A percentile compares a stretch with the other conserved stretches of the same genome.
Evolutionary conservation across 345 rosid species (phyloP).

Genomic region (Cardiospermum halicacabum): DNA sequence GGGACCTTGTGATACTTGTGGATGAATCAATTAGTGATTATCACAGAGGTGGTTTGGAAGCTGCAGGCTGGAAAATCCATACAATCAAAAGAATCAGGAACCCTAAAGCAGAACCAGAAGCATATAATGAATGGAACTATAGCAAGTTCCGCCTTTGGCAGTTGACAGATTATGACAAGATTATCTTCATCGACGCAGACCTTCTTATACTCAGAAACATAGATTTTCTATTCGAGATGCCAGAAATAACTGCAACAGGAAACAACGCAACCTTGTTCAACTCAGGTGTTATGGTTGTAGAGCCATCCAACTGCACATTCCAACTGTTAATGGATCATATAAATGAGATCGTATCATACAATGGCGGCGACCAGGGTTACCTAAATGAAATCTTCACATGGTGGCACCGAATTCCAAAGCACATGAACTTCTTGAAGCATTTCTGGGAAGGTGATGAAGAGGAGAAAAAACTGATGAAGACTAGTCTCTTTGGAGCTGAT

Average conservation of each 20-base stretch:
- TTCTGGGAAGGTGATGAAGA: constrained; percentile 89
- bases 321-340: constrained; percentile 79
- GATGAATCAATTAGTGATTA: constrained; percentile 66
- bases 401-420: constrained; percentile 96
- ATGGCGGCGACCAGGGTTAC: constrained; percentile 94
- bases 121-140: constrained; percentile 90
- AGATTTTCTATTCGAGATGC: constrained; percentile 81
- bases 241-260: constrained; percentile 78
- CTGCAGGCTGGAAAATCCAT: constrained; percentile 85
- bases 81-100: constrained; percentile 77
- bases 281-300: constrained; percentile 83
- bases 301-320: constrained; percentile 84
- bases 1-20: constrained; percentile 82
- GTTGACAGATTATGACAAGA: constrained; percentile 74
- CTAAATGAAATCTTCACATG: constrained; percentile 88
- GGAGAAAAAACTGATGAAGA: constrained; percentile 68
- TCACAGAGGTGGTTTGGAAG: constrained; percentile 66
- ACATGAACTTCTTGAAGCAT: constrained; percentile 92
- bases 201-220: constrained; percentile 80
- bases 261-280: constrained; percentile 78
- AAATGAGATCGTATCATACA: constrained; percentile 76
- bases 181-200: constrained; percentile 88
- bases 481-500: constrained; percentile 63
- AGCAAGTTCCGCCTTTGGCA: constrained; percentile 96
- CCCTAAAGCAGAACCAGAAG: constrained; percentile 69